Evolutionary conservation across 495 filamentous ascomycete genomes (phyloP).

Genomic region (Chlorociboria aeruginascens): DNA sequence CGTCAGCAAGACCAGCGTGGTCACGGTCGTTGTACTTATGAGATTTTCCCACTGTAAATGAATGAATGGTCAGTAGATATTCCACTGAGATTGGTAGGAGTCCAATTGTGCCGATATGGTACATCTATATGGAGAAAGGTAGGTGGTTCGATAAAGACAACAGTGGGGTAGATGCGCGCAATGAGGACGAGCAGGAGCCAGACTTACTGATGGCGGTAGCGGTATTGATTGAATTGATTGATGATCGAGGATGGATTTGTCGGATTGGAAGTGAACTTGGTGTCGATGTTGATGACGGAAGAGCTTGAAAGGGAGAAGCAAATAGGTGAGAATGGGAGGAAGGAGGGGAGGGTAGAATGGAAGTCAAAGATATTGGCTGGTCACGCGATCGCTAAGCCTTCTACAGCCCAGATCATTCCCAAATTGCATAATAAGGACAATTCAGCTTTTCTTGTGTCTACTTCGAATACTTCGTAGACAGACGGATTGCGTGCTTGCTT

Average conservation of each 20-base stretch:
- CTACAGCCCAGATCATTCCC: too few relatives aligned
- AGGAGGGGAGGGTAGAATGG: neutral
- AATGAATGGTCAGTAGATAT: neutral
- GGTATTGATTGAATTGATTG: slow-evolving; percentile 1
- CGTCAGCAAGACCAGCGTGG: slow-evolving; percentile 52
- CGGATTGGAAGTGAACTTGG: neutral
- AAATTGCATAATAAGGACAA: too few relatives aligned
- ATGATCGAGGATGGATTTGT: neutral
- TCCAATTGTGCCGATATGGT: slow-evolving; percentile 38
- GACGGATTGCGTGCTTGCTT: too few relatives aligned
- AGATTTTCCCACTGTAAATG: slow-evolving; percentile 26
- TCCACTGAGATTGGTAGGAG: neutral
- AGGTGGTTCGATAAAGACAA: neutral
- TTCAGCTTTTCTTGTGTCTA: too few relatives aligned
- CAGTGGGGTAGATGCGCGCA: neutral
- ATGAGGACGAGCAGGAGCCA: neutral
- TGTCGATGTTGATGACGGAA: neutral
- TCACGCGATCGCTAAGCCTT: neutral
- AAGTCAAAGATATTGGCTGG: neutral
- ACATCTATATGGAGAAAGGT: slow-evolving; percentile 53
- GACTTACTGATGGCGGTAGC: slow-evolving; percentile 17
- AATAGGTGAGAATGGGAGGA: neutral
- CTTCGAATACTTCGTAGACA: too few relatives aligned
- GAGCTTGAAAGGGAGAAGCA: slow-evolving; percentile 2
- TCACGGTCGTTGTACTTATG: slow-evolving; percentile 88